Conservation (phyloP, 2,329 filamentous ascomycete species). For the Fonsecaea monophora region DNA sequence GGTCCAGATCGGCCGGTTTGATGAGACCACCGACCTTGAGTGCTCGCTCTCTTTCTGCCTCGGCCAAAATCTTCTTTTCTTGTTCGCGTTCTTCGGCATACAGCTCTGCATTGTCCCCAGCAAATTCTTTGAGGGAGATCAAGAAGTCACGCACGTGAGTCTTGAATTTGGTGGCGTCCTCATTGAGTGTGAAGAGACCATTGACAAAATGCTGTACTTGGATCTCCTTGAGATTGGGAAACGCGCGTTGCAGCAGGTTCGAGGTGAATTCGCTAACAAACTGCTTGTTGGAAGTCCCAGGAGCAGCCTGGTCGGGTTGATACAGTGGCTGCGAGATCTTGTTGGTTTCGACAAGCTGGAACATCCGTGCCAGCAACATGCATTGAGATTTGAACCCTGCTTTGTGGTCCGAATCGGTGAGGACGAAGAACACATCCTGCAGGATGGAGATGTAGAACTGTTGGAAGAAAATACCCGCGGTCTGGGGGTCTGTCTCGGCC, state of each 20-base stretch:
- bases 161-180: conserved; percentile 92
- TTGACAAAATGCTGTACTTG: conserved; percentile 93
- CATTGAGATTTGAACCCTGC: conserved; percentile 98
- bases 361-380: conserved; percentile 90
- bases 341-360: conserved; percentile 87
- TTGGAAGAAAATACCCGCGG: conserved; percentile 94
- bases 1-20: conserved; percentile 95
- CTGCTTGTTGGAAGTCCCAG: conserved; percentile 85
- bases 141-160: conserved; percentile 95
- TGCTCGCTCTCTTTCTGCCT: conserved; percentile 86
- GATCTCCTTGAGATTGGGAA: conserved; percentile 86
- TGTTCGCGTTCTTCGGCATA: conserved; percentile 95
- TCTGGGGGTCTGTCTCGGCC: conserved; percentile 84
- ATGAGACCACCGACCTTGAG: conserved; percentile 95
- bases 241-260: conserved; percentile 83
- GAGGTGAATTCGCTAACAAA: conserved; percentile 89
- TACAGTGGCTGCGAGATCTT: conserved; percentile 96
- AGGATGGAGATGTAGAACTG: conserved; percentile 95
- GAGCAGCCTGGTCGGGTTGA: conserved; percentile 77
- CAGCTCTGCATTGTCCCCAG: conserved; percentile 91
- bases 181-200: conserved; percentile 85
- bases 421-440: conserved; percentile 97
- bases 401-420: conserved; percentile 98
- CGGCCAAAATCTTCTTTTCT: conserved; percentile 81
- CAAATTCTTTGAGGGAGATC: conserved; percentile 95